A percentile compares a stretch with the other conserved stretches of the same genome.
These are phyloP conservation scores for Globisporangium spinosum DNA, from an alignment of 352 stramenopile genomes.

Conservation along the genomic window DNA sequence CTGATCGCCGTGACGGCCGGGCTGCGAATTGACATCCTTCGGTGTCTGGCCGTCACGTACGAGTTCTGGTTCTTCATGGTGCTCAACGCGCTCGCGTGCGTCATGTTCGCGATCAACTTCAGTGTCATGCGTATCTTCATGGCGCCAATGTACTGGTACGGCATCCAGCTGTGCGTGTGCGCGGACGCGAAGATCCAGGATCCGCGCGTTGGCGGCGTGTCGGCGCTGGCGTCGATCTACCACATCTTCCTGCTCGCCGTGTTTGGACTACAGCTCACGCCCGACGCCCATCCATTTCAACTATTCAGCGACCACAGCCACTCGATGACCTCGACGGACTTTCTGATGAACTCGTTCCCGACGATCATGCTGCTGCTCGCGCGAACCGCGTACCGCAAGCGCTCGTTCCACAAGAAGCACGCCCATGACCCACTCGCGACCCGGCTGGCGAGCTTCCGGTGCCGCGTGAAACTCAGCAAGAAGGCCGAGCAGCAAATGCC, in stretches of 20 bases:
- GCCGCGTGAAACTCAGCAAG: background rate
- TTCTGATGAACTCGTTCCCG: conserved; percentile 26
- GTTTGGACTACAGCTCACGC: conserved; percentile 1
- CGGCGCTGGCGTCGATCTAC: background rate
- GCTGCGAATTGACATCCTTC: background rate
- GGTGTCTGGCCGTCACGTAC: conserved; percentile 22
- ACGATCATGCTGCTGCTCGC: conserved; percentile 27
- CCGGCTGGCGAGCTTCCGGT: background rate
- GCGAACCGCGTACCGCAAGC: conserved; percentile 24
- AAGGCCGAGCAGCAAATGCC: background rate
- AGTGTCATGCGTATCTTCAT: conserved; percentile 20
- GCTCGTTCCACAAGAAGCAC: conserved; percentile 14
- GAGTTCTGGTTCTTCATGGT: conserved; percentile 40
- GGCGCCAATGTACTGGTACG: conserved; percentile 12
- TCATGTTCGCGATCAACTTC: conserved; percentile 20
- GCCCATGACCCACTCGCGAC: background rate
- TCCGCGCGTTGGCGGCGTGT: background rate
- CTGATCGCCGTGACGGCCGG: background rate
- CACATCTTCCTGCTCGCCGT: conserved; percentile 12
- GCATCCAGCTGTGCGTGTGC: conserved; percentile 9
- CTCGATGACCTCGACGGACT: conserved; percentile 14
- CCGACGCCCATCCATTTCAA: background rate
- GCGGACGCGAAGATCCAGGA: conserved; percentile 10
- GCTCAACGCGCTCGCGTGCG: conserved; percentile 15
- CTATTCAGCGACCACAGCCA: background rate